phyloP scores from a whole-genome alignment of 805 yeast species.

The Schwanniomyces polymorphus region DNA sequence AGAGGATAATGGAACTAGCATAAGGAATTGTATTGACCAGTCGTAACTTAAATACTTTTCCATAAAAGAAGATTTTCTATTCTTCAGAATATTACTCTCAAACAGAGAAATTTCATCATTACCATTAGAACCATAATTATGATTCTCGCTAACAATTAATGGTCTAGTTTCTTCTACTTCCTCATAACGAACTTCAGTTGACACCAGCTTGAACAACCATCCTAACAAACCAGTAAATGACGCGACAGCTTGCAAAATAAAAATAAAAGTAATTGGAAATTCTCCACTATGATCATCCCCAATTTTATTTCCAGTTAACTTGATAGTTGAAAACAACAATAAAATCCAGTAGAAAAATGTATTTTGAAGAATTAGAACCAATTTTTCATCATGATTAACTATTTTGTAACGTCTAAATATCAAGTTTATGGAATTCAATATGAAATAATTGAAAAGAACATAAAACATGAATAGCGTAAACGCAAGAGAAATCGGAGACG shows the following conservation, averaged over 20 bases:
- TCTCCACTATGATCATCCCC: constrained; percentile 55
- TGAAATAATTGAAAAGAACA: constrained; percentile 53
- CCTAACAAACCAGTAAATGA: constrained; percentile 54
- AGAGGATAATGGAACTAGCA: constrained; percentile 65
- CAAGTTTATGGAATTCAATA: constrained; percentile 48
- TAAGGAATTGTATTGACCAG: constrained; percentile 75
- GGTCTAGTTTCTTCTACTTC: constrained; percentile 29
- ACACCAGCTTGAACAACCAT: constrained; percentile 29
- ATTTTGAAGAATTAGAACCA: constrained; percentile 46
- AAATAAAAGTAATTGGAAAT: constrained; percentile 47
- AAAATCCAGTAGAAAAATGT: constrained; percentile 58
- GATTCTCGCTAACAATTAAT: constrained; percentile 19
- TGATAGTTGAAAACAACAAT: constrained; percentile 45
- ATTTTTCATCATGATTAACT: constrained; percentile 44
- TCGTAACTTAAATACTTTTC: constrained; percentile 60
- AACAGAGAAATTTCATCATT: constrained; percentile 13
- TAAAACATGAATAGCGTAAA: constrained; percentile 44
- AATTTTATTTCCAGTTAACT: constrained; percentile 43
- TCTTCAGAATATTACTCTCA: constrained; percentile 6
- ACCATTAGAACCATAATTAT: constrained; percentile 17
- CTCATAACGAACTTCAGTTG: constrained; percentile 9
- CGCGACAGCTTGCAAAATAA: constrained; percentile 45
- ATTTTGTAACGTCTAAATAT: constrained; percentile 32
- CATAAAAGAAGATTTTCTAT: constrained; percentile 8
- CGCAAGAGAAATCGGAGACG: constrained; percentile 37